These are phyloP conservation scores for Thermothelomyces thermophilus DNA, from an alignment of 2,329 filamentous ascomycete species.

Conservation along the genomic window DNA sequence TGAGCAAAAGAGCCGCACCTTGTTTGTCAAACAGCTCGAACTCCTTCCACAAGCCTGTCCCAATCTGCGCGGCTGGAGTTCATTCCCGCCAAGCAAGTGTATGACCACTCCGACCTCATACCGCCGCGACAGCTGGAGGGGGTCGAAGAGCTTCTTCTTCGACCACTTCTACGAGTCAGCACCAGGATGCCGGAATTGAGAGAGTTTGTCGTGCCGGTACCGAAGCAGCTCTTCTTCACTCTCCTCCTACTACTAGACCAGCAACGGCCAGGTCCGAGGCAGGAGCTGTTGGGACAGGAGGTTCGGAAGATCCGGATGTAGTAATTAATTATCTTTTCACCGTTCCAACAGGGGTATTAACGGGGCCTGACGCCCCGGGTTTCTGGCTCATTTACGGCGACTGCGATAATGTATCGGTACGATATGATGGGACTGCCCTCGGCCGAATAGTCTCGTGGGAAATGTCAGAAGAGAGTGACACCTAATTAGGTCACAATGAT, in stretches of 20 bases:
- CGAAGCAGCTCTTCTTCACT: not conserved
- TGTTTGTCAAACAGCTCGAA: not conserved
- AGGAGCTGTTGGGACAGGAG: not conserved
- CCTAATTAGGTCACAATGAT: too few species aligned
- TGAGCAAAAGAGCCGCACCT: too few species aligned
- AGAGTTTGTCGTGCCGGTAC: not conserved
- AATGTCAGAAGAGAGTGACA: too few species aligned
- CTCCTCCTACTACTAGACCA: not conserved
- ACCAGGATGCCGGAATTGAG: not conserved
- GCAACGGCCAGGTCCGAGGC: not conserved
- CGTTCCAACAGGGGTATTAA: not conserved
- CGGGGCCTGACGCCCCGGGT: not conserved
- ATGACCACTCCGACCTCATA: too few species aligned
- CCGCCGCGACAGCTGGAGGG: not conserved
- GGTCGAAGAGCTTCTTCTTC: not conserved
- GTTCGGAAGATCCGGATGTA: not conserved
- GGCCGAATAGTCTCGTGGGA: not conserved
- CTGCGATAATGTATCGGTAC: too few species aligned
- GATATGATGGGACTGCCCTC: not conserved
- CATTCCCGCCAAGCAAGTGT: too few species aligned
- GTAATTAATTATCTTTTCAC: not conserved
- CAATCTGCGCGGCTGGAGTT: not conserved
- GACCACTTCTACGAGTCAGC: not conserved
- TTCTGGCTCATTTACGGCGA: not conserved
- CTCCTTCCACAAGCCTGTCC: not conserved